Evolutionary conservation across 371 early-diverging fungal genomes (phyloP).

Genomic region (Mortierella sp.): DNA sequence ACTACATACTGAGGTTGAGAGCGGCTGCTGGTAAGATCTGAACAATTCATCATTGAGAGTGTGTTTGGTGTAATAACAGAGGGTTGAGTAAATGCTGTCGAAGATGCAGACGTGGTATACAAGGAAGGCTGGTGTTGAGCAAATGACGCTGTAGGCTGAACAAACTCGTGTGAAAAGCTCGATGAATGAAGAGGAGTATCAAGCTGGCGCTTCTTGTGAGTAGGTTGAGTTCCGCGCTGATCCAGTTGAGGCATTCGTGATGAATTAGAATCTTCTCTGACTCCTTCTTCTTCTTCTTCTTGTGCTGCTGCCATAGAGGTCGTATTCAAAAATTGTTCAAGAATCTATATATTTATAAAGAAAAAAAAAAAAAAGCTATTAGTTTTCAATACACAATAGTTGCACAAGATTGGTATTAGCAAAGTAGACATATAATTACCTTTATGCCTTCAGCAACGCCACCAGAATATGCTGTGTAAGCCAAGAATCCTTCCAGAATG

Average conservation of each 20-base stretch:
- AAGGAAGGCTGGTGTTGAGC: constrained; percentile 7
- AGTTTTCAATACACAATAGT: background rate
- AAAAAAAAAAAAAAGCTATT: background rate
- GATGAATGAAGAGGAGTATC: constrained; percentile 6
- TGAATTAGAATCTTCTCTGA: background rate
- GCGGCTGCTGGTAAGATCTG: background rate
- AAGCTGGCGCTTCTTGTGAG: constrained; percentile 44
- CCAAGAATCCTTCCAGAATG: constrained; percentile 35
- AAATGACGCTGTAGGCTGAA: background rate
- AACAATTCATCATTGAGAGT: constrained; percentile 30
- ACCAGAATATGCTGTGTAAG: constrained; percentile 33
- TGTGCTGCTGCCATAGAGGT: constrained; percentile 48
- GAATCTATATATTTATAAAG: constrained; percentile 35
- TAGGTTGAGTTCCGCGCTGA: constrained; percentile 9
- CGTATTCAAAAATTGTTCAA: constrained; percentile 48
- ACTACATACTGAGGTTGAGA: background rate
- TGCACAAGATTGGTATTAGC: background rate
- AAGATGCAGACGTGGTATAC: constrained; percentile 1
- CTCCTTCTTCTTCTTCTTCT: constrained; percentile 12
- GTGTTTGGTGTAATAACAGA: constrained; percentile 22
- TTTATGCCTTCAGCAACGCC: constrained; percentile 55
- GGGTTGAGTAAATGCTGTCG: background rate
- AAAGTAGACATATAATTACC: constrained; percentile 14
- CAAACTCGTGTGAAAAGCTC: background rate
- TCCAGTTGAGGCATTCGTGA: background rate